These are phyloP conservation scores for Canavalia gladiata DNA, from an alignment of 306 rosid genomes.

Conservation along the genomic window DNA sequence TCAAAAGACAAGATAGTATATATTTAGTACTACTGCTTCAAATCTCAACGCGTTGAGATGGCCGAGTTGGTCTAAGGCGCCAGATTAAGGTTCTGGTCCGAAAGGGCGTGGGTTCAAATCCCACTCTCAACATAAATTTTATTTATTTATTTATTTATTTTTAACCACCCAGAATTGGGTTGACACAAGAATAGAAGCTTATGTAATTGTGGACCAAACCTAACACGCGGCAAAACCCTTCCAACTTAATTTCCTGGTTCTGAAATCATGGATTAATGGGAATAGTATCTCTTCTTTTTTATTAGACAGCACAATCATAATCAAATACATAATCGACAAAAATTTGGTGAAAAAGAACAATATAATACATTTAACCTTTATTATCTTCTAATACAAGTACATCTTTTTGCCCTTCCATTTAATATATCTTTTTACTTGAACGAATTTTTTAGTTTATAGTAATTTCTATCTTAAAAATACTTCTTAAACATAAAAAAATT, in stretches of 20 bases:
- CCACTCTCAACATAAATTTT: constrained; percentile 32
- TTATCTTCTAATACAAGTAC: not conserved
- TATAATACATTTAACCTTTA: not conserved
- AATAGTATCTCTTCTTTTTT: no score
- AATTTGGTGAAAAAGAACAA: no score
- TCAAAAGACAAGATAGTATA: no score
- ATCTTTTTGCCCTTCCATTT: not conserved
- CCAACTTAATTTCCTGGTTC: not conserved
- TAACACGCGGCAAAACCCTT: constrained; percentile 12
- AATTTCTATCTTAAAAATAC: no score
- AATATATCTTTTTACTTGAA: not conserved
- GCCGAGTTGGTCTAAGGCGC: constrained; percentile 56
- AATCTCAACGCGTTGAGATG: constrained; percentile 38
- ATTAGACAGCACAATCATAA: no score
- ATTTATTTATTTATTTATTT: not conserved
- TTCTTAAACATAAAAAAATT: no score
- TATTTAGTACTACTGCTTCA: no score
- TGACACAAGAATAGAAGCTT: not conserved
- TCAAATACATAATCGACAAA: no score
- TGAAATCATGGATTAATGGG: no score
- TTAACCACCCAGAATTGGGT: no score
- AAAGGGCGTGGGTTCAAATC: constrained; percentile 53
- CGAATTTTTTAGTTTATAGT: not conserved
- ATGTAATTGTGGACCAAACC: not conserved
- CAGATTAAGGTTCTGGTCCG: constrained; percentile 48